These are phyloP conservation scores for Neurospora discreta DNA, from an alignment of 495 filamentous ascomycete species.

Conservation along the genomic window DNA sequence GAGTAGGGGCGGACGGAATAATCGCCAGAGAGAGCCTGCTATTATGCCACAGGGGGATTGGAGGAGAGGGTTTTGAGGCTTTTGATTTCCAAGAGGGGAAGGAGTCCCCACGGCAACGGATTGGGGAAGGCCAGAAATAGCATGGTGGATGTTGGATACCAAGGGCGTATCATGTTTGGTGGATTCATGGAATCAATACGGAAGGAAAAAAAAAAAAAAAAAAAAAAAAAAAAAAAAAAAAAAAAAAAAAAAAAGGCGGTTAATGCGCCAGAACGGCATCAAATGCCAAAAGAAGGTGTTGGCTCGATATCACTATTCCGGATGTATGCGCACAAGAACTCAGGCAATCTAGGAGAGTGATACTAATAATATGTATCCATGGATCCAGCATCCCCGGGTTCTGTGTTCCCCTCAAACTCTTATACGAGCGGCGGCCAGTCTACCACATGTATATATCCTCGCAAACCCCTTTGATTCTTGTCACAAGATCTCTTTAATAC, in stretches of 20 bases:
- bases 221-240: too few relatives aligned
- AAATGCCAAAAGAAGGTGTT: neutral
- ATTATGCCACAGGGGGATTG: constrained; percentile 44
- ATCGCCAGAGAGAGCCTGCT: neutral
- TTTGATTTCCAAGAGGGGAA: neutral
- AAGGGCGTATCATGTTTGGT: neutral
- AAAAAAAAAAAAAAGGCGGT: neutral
- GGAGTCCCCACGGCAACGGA: neutral
- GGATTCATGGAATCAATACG: neutral
- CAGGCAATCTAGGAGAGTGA: neutral
- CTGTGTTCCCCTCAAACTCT: neutral
- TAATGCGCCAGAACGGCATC: neutral
- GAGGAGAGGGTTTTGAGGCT: constrained; percentile 34
- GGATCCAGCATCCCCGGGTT: neutral
- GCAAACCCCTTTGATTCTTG: neutral
- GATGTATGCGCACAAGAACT: neutral
- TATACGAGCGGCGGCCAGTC: neutral
- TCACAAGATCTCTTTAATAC: constrained; percentile 37
- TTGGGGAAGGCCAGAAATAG: neutral
- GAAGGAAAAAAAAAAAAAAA: too few relatives aligned
- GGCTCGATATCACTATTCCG: neutral
- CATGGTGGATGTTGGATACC: neutral
- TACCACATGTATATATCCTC: constrained; percentile 18
- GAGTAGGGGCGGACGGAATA: constrained; percentile 12
- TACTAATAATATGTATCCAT: neutral